These are phyloP conservation scores for Cladosporium sp. DNA, from an alignment of 2,329 filamentous ascomycete species.

Conservation along the genomic window DNA sequence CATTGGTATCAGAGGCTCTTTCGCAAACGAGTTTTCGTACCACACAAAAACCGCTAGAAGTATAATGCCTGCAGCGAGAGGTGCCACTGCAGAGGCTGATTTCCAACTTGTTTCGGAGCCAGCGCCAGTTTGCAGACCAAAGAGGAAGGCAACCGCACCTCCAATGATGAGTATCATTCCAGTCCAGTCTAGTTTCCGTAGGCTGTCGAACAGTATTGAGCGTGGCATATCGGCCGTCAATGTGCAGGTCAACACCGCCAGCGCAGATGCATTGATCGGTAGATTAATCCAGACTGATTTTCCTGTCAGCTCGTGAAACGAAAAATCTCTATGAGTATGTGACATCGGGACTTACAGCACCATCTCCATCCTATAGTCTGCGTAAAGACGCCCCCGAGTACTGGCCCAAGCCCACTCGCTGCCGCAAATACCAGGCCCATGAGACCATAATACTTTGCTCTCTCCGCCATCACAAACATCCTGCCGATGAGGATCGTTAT, in stretches of 20 bases:
- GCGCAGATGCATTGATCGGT: constrained; percentile 44
- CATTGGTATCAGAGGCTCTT: constrained; percentile 65
- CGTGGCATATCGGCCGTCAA: constrained; percentile 52
- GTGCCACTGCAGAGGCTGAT: constrained; percentile 49
- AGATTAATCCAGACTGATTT: constrained; percentile 44
- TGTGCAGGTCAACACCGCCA: constrained; percentile 45
- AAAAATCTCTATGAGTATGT: neutral
- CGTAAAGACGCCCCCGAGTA: constrained; percentile 40
- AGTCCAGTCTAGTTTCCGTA: constrained; percentile 50
- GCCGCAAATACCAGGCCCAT: constrained; percentile 37
- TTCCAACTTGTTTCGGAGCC: constrained; percentile 45
- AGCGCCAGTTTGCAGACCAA: constrained; percentile 51
- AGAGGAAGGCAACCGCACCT: constrained; percentile 46
- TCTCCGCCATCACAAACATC: constrained; percentile 42
- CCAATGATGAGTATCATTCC: constrained; percentile 47
- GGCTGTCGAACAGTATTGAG: constrained; percentile 42
- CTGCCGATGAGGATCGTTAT: constrained; percentile 46
- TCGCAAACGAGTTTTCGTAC: constrained; percentile 66
- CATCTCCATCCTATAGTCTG: constrained; percentile 19
- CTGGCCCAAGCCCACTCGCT: constrained; percentile 37
- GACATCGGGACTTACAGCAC: constrained; percentile 14
- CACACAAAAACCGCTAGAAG: constrained; percentile 57
- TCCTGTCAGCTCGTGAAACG: constrained; percentile 21
- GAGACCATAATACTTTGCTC: constrained; percentile 39
- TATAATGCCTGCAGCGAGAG: constrained; percentile 50